Evolutionary conservation across 139 green algal species (phyloP), one percentile per base, ranked within the genome.

Genomic region (Picochlorum sp.): DNA sequence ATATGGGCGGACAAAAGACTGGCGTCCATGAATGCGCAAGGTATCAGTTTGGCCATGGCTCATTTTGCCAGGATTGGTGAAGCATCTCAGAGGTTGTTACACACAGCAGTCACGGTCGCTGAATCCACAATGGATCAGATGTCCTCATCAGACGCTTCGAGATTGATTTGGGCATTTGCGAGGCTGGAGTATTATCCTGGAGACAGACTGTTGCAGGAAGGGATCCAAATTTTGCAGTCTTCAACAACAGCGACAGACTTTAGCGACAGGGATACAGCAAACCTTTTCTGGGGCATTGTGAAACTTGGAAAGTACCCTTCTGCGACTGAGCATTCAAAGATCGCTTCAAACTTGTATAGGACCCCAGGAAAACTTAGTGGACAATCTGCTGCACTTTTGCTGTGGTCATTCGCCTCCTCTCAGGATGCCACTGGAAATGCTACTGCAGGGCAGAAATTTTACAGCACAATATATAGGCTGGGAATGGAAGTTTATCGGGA

Each of bases 241-340:
- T 37, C 44, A 38, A 50, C 56, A 4, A 13, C 34, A 41, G 47
- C 16, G 6, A 54, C 49, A 3, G 23, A 11, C 0, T 77, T 77
- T n/a, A 23, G 14, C 3, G 64, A 72, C 63, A 67, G 65, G 18
- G 64, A 67, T 13, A 49, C 47, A 2, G 62, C 70, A 51, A 73
- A 73, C n/a, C 55, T 77, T 49, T 58, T 77, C 15, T 77, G 70
- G 70, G 65, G 62, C 15, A 44, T 77, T 28, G 70, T 63, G 15
- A 62, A 14, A 6, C 49, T 64, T 49, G 68, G 54, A 34, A 26
- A 44, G 5, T 30, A 15, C 11, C 59, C 58, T 31, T n/a, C n/a
- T 52, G 41, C 23, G 20, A 20, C 3, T 31, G 21, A 52, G n/a
- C 23, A 45, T 28, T 51, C 18, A 28, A n/a, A 31, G 3, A 65